Conservation (phyloP, 2,329 filamentous ascomycete species). For the Ophiostoma ulmi region DNA sequence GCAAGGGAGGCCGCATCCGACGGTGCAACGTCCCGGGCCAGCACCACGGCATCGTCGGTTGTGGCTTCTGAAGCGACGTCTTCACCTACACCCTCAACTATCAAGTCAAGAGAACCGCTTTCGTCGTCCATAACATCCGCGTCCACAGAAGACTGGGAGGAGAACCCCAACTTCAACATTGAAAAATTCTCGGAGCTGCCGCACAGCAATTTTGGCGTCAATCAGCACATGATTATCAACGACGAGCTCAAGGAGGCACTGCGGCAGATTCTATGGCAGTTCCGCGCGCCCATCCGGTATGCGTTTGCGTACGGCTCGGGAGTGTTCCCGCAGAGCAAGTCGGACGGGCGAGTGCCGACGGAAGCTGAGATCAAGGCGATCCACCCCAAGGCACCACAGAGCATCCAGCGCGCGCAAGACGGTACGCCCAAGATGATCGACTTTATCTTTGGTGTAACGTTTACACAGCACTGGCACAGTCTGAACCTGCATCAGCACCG, state of each 20-base stretch:
- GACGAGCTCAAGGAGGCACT: constrained; percentile 90
- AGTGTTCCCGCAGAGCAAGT: constrained; percentile 73
- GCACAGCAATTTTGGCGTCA: constrained; percentile 78
- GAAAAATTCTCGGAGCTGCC: constrained; percentile 71
- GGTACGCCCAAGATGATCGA: constrained; percentile 95
- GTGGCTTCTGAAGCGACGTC: constrained; percentile 26
- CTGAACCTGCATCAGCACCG: constrained; percentile 85
- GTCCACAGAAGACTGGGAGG: constrained; percentile 60
- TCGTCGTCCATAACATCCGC: constrained; percentile 26
- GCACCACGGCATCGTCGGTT: constrained; percentile 4
- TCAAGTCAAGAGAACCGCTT: constrained; percentile 27
- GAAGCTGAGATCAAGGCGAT: constrained; percentile 57
- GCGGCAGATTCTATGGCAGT: constrained; percentile 82
- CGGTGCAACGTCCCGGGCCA: constrained; percentile 7
- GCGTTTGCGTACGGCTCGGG: constrained; percentile 97
- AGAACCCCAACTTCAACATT: constrained; percentile 65
- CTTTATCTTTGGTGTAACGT: constrained; percentile 93
- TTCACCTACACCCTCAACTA: constrained; percentile 23
- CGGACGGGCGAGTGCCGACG: constrained; percentile 50
- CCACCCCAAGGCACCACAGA: constrained; percentile 75
- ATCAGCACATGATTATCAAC: constrained; percentile 95
- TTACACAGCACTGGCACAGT: constrained; percentile 94
- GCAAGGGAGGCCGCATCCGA: constrained; percentile 15
- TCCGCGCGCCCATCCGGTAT: constrained; percentile 88
- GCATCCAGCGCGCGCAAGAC: constrained; percentile 78